Base-by-base conservation (phyloP, 768 basidiomycete species). In the Rubroboletus satanas region DNA sequence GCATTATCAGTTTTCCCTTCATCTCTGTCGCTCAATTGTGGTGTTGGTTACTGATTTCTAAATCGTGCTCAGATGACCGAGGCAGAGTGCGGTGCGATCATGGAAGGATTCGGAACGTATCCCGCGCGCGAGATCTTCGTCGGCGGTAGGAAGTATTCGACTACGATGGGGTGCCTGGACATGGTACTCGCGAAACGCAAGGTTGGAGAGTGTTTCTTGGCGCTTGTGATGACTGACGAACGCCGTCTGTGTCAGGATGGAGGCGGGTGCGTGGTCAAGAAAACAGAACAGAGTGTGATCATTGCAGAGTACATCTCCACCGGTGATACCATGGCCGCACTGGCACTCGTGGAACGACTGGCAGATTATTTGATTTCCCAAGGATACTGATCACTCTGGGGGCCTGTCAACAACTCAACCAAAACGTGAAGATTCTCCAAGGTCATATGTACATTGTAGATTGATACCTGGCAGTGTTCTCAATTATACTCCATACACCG, bases 121-220 rank as follows among this genome's bases (percentile, higher is more conserved):
- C 67, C 67, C 6, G 44, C 32, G 15, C 57, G 67, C 5, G 60
- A 66, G 65, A 59, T 69, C 10, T 12, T 42, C 17, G 55, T 68
- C 15, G 66, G 66, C 4, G 66, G 62, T 0, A 31, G 66, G 4
- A 36, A 28, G 38, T 67, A 67, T 21, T 18, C 55, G 49, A 69
- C 67, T 26, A 67, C 62, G 60, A 67, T 68, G 66, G 60, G 67
- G 0, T 66, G 62, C 21, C 47, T 68, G 12, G 64, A 67, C 11
- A 45, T 67, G 64, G 44, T 67, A 28, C 56, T 66, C 32, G 65
- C 64, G n/a, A 57, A 58, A 51, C 56, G 49, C 56, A 62, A 59
- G 62, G 62, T 63, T 15, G 15, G 51, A 1, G 37, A 1, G 8
- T 18, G 9, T 36, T 3, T 35, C 23, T 43, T n/a, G 28, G 6